Base-by-base conservation (phyloP, 2,329 filamentous ascomycete genomes). In the Chaetomiaceae sp. region DNA sequence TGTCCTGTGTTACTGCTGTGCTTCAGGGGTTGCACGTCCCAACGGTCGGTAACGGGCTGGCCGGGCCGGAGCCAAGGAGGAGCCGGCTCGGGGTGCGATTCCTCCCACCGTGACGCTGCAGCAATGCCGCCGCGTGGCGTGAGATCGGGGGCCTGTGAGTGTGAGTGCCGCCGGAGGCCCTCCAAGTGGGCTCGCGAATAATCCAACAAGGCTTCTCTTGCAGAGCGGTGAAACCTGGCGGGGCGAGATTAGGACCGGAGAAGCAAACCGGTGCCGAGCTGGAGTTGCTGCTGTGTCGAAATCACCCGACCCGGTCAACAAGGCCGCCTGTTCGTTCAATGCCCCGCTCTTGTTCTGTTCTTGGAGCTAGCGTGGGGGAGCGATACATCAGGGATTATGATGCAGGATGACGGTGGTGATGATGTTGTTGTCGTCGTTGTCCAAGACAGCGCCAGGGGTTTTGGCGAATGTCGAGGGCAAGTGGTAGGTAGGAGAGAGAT, bases 281-380 rank as follows among this genome's bases (percentile, higher is more conserved):
- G n/a, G n/a, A n/a, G n/a, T n/a, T n/a, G n/a, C n/a, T 36, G 29
- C 32, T 37, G 34, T 30, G 33, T 41, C 10, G 41, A 51, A 37
- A 38, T 51, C 47, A 54, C 46, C 46, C 18, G 51, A 54, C 51
- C 40, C 20, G 27, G 38, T 30, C 23, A n/a, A 20, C 29, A n/a
- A 10, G 29, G 32, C n/a, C n/a, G n/a, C 32, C 32, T 11, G 29
- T 45, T 51, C 33, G 40, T 30, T 33, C 48, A 45, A 34, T 43
- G 34, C 48, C 48, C 48, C 48, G 48, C 42, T 14, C 25, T 36
- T 14, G 33, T 25, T 25, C 25, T n/a, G n/a, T n/a, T n/a, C 32
- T 38, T 20, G 21, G 36, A 41, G 20, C 21, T 20, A 21, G 43
- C 30, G 44, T 48, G 50, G 37, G 43, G 34, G 34, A 41, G 10